phyloP scores from a whole-genome alignment of 179 eudicot species.

The Sideroxylon spinosum region DNA sequence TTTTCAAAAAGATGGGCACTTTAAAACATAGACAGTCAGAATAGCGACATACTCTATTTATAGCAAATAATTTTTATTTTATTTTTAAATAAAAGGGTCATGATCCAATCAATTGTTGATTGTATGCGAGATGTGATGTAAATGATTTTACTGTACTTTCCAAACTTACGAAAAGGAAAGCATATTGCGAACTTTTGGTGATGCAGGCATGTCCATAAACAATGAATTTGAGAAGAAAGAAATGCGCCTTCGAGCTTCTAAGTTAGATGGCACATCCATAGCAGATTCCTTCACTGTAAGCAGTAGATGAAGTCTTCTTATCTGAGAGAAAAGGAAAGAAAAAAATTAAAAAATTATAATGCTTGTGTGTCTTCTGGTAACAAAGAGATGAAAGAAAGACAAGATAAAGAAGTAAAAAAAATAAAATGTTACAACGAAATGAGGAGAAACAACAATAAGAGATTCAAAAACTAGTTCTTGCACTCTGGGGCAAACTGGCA shows the following conservation, averaged over 20 bases:
- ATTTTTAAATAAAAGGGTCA: background rate
- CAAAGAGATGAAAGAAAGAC: background rate
- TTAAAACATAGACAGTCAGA: too few relatives aligned
- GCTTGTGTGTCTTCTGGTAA: background rate
- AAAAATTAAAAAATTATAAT: background rate
- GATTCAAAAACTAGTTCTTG: background rate
- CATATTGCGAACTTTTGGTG: conserved; percentile 99
- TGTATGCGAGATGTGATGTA: background rate
- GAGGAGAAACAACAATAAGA: background rate
- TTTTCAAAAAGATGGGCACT: too few relatives aligned
- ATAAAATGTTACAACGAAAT: background rate
- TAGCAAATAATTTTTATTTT: too few relatives aligned
- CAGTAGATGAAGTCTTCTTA: conserved; percentile 71
- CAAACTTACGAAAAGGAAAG: conserved; percentile 92
- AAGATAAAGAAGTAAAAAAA: background rate
- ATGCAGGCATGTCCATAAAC: conserved; percentile 95
- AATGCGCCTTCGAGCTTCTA: conserved; percentile 92
- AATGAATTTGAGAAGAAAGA: conserved; percentile 94
- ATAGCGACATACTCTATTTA: too few relatives aligned
- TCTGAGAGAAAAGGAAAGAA: conserved; percentile 38
- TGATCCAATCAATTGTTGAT: background rate
- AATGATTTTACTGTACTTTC: background rate
- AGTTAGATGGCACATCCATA: conserved; percentile 95
- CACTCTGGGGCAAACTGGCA: background rate
- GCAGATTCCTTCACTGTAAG: conserved; percentile 99